Evolutionary conservation across 352 stramenopile species (phyloP).

Genomic region (Globisporangium emineosum): DNA sequence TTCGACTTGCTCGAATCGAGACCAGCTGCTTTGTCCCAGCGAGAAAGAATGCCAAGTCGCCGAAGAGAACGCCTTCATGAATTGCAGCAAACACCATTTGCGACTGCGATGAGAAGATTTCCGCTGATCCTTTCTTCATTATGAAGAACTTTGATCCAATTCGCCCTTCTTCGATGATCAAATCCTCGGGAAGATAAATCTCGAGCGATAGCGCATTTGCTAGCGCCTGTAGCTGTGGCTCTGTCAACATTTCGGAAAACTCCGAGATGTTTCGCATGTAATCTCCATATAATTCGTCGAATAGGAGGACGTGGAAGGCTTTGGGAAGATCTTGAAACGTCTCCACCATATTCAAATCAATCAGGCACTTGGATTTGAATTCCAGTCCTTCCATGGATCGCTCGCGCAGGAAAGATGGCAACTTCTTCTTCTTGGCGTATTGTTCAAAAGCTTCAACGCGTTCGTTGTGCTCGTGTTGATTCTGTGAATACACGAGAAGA

Average conservation of each 20-base stretch:
- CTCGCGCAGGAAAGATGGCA: slow-evolving; percentile 22
- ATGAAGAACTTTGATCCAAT: slow-evolving; percentile 21
- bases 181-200: slow-evolving; percentile 23
- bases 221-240: slow-evolving; percentile 21
- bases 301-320: slow-evolving; percentile 18
- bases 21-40: slow-evolving; percentile 16
- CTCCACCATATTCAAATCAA: slow-evolving; percentile 17
- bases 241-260: slow-evolving; percentile 10
- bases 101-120: slow-evolving; percentile 18
- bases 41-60: slow-evolving; percentile 27
- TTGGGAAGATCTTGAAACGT: slow-evolving; percentile 20
- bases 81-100: slow-evolving; percentile 21
- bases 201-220: slow-evolving; percentile 20
- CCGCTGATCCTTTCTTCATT: slow-evolving; percentile 18
- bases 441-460: slow-evolving; percentile 28
- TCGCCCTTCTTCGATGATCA: slow-evolving; percentile 25
- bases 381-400: slow-evolving; percentile 21
- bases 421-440: slow-evolving; percentile 22
- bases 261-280: slow-evolving; percentile 18
- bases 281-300: slow-evolving; percentile 25
- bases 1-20: slow-evolving; percentile 18
- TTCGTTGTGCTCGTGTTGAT: slow-evolving; percentile 21
- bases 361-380: slow-evolving; percentile 21
- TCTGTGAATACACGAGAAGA: not conserved
- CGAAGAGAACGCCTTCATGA: slow-evolving; percentile 22